Evolutionary conservation across 176 grass and related monocot species (phyloP).

Genomic region (Alloteropsis semialata): DNA sequence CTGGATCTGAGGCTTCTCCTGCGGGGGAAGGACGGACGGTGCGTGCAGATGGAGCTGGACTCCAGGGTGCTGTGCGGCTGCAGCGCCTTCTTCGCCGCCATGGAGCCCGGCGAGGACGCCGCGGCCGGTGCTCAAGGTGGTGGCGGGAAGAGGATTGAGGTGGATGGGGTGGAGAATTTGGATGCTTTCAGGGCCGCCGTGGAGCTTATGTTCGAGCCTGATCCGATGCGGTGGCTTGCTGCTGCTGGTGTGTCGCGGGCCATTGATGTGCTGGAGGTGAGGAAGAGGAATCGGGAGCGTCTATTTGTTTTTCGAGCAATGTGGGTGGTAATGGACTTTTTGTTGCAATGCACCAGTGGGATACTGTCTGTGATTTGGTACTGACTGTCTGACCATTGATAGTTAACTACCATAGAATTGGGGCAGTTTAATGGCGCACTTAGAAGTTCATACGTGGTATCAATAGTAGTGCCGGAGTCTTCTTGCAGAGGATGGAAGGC

Average conservation of each 20-base stretch:
- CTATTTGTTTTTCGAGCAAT: not conserved
- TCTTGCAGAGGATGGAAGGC: not conserved
- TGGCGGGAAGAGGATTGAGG: constrained; percentile 30
- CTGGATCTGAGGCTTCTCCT: constrained; percentile 61
- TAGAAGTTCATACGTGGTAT: not conserved
- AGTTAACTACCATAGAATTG: not conserved
- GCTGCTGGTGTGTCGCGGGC: constrained; percentile 45
- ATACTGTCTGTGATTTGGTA: not conserved
- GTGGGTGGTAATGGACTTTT: not conserved
- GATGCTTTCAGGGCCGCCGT: constrained; percentile 53
- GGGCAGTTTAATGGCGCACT: not conserved
- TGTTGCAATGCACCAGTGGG: not conserved
- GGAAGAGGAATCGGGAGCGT: not conserved
- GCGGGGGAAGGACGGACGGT: constrained; percentile 53
- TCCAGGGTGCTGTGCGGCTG: constrained; percentile 40
- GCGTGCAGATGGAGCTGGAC: constrained; percentile 71
- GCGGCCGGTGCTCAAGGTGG: not conserved
- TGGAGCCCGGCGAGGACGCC: not conserved
- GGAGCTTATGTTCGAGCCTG: constrained; percentile 51
- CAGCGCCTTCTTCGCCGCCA: constrained; percentile 55
- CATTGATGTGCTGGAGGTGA: constrained; percentile 74
- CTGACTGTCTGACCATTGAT: not conserved
- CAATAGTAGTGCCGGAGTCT: not conserved
- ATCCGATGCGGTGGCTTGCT: constrained; percentile 35
- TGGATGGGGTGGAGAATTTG: constrained; percentile 57